Conservation (phyloP, 768 basidiomycete genomes). For the Tulasnella sp. region DNA sequence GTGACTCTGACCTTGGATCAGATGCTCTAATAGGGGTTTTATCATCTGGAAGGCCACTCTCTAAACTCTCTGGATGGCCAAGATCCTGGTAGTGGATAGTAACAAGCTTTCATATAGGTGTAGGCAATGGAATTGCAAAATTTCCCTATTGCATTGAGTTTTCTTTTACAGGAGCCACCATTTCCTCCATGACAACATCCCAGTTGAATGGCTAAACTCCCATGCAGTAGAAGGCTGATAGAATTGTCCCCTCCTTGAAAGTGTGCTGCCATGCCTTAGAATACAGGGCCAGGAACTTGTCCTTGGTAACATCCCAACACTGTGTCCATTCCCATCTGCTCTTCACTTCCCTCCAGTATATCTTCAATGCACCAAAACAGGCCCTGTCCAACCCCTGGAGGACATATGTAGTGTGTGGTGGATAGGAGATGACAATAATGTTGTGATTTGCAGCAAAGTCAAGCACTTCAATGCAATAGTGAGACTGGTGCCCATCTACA, state of each 20-base stretch:
- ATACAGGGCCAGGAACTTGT: slow-evolving; percentile 31
- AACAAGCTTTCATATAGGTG: neutral
- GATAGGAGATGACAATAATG: slow-evolving; percentile 36
- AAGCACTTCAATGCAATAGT: slow-evolving; percentile 32
- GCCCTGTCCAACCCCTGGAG: slow-evolving; percentile 16
- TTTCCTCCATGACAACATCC: slow-evolving; percentile 24
- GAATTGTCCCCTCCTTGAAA: slow-evolving; percentile 27
- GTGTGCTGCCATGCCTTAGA: slow-evolving; percentile 24
- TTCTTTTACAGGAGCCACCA: neutral
- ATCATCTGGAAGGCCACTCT: neutral
- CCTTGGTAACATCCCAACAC: slow-evolving; percentile 25
- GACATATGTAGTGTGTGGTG: slow-evolving; percentile 33
- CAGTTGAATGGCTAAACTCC: slow-evolving; percentile 32
- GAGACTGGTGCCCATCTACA: slow-evolving; percentile 38
- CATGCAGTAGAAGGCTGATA: slow-evolving; percentile 30
- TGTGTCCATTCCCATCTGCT: slow-evolving; percentile 23
- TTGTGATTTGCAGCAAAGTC: slow-evolving; percentile 28
- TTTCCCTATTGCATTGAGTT: neutral
- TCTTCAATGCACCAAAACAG: slow-evolving; percentile 25
- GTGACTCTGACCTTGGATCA: neutral
- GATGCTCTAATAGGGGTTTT: neutral
- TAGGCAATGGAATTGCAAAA: neutral
- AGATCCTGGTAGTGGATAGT: neutral
- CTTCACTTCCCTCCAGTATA: slow-evolving; percentile 22
- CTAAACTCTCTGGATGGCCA: neutral